Conservation (phyloP, 2,329 filamentous ascomycete species). For the Xylaria sp. region DNA sequence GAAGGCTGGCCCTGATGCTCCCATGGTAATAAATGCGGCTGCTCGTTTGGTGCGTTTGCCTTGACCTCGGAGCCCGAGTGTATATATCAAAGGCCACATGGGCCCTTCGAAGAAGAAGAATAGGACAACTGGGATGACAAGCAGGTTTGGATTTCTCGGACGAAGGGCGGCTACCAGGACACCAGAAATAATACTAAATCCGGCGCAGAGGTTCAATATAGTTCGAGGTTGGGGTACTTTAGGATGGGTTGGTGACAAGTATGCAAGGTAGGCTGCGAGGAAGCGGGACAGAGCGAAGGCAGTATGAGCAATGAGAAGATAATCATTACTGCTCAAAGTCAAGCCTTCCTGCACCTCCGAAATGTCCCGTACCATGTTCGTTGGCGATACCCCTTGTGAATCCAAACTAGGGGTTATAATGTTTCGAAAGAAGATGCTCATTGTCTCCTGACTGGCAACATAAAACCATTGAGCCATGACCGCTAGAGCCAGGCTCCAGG, state of each 20-base stretch:
- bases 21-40: constrained; percentile 80
- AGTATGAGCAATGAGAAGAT: constrained; percentile 76
- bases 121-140: constrained; percentile 70
- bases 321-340: constrained; percentile 67
- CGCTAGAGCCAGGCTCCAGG: constrained; percentile 72
- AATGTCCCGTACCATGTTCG: constrained; percentile 50
- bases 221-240: constrained; percentile 73
- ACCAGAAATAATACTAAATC: constrained; percentile 67
- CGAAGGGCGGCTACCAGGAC: constrained; percentile 59
- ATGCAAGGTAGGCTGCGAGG: constrained; percentile 71
- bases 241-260: constrained; percentile 57
- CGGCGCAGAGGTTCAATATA: constrained; percentile 71
- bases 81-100: constrained; percentile 84
- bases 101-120: constrained; percentile 86
- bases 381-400: not conserved
- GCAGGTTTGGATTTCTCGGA: constrained; percentile 57
- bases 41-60: constrained; percentile 83
- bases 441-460: constrained; percentile 76
- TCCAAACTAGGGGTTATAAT: constrained; percentile 54
- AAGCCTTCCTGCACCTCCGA: constrained; percentile 57
- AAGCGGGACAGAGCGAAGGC: constrained; percentile 81
- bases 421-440: constrained; percentile 67
- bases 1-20: constrained; percentile 76
- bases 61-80: constrained; percentile 80
- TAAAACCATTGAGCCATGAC: constrained; percentile 83